phyloP scores from a whole-genome alignment of 179 eudicot species.

The Carnegiea gigantea region DNA sequence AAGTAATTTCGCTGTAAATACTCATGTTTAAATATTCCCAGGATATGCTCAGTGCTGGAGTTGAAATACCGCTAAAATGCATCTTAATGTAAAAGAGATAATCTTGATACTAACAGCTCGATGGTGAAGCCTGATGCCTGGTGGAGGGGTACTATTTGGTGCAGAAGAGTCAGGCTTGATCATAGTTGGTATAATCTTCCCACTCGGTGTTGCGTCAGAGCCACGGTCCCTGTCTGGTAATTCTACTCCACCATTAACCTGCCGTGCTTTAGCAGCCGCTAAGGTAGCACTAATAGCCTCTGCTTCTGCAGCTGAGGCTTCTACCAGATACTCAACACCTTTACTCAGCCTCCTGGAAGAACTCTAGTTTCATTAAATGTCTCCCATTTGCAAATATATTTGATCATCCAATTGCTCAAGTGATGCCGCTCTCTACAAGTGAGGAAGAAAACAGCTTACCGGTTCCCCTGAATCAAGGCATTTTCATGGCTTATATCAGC shows the following conservation, averaged over 20 bases:
- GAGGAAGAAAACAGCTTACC: constrained; percentile 45
- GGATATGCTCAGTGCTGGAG: background rate
- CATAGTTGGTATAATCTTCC: constrained; percentile 65
- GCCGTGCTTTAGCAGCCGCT: constrained; percentile 99
- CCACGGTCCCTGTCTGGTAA: constrained; percentile 94
- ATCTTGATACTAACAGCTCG: constrained; percentile 76
- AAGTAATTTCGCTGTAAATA: background rate
- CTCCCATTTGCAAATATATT: constrained; percentile 11
- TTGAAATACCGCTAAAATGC: background rate
- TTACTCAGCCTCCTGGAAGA: constrained; percentile 79
- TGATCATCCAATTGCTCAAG: background rate
- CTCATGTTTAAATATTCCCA: background rate
- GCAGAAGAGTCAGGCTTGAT: constrained; percentile 74
- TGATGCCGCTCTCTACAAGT: constrained; percentile 5
- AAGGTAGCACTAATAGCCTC: constrained; percentile 94
- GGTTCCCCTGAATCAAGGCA: constrained; percentile 75
- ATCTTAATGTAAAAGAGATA: background rate
- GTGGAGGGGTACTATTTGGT: constrained; percentile 61
- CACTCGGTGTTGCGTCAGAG: constrained; percentile 96
- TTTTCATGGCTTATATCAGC: constrained; percentile 95
- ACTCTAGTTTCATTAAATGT: constrained; percentile 16
- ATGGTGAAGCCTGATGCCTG: constrained; percentile 95
- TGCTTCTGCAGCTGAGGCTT: constrained; percentile 99
- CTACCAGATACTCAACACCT: constrained; percentile 96
- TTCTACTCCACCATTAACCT: constrained; percentile 81